Base-by-base conservation (phyloP, 139 green algal species). In the Volvox africanus region DNA sequence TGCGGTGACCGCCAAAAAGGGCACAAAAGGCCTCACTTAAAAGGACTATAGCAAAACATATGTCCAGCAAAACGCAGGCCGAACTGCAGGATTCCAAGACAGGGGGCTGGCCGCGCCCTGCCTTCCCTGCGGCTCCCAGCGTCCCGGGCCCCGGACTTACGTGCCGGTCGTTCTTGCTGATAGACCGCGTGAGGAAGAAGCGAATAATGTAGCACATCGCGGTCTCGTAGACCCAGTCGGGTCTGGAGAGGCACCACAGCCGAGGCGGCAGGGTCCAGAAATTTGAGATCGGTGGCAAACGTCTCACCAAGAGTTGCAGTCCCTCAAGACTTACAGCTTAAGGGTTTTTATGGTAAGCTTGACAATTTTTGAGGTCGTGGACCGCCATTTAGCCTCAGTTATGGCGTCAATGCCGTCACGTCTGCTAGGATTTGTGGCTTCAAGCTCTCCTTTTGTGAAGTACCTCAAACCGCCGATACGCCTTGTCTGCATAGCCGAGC, bases 111-210 rank as follows among this genome's bases (percentile, higher is more conserved):
- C 62, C 67, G 67, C 83, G 28, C 33, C 16, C 55, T 55, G 22
- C 21, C 28, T 90, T 90, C 71, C 35, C 37, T 37, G 24, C 16
- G 69, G 24, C 17, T 68, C 28, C 36, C 71, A 65, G 67, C 28
- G 22, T 65, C 69, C 50, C 37, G 12, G 33, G 26, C 24, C 87
- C 61, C 61, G 19, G 32, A 91, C 87, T 91, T 75, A 91, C 87
- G 61, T 71, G 33, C 26, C 87, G 87, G 76, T 91, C 87, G 32
- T 86, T 86, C 87, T 91, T 91, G 33, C 55, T 50, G 33, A 86
- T 86, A 16, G 87, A 91, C 61, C 87, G 87, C 87, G 76, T 85
- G 14, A 86, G 61, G 76, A 83, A 86, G 87, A 86, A 91, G 61
- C 76, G 87, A 62, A 86, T 91, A 33, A 86, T 91, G 87, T 86